Conservation (phyloP, 164 flowering plant genomes). For the Cinnamomum micranthum region DNA sequence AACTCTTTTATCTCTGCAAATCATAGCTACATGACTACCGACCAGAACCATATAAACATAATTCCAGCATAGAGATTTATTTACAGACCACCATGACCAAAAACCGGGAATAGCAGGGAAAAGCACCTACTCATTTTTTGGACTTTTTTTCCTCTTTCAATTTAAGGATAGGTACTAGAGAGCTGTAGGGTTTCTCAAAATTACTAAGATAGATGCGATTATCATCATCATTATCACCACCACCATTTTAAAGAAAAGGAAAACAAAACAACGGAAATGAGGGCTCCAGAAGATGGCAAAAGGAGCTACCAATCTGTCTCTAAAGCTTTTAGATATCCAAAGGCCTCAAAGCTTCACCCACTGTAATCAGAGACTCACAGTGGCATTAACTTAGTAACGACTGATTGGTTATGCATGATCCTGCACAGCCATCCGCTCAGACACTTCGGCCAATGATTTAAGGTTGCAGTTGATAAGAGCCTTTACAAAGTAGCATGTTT, state of each 20-base stretch:
- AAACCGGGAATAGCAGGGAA: conserved; percentile 7
- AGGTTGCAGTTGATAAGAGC: conserved; percentile 84
- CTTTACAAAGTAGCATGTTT: conserved; percentile 83
- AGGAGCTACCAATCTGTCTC: conserved; percentile 48
- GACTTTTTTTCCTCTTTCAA: neutral
- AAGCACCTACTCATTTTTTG: conserved; percentile 3
- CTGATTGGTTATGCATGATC: conserved; percentile 44
- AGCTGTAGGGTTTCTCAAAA: neutral
- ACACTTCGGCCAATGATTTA: conserved; percentile 73
- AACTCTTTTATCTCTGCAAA: neutral
- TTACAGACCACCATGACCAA: conserved; percentile 16
- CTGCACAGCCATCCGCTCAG: conserved; percentile 62
- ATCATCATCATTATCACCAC: conserved; percentile 11
- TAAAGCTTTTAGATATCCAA: conserved; percentile 36
- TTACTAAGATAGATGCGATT: neutral
- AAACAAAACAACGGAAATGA: neutral
- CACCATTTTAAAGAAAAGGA: conserved; percentile 2
- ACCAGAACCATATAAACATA: too few relatives aligned
- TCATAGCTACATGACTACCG: neutral
- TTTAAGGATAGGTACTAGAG: conserved; percentile 11
- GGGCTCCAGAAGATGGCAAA: neutral
- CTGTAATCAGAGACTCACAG: conserved; percentile 16
- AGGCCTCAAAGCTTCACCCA: conserved; percentile 60
- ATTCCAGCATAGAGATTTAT: neutral
- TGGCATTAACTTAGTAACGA: conserved; percentile 11